Conservation (phyloP, 2,329 filamentous ascomycete genomes). For the Alternaria metachromatica region DNA sequence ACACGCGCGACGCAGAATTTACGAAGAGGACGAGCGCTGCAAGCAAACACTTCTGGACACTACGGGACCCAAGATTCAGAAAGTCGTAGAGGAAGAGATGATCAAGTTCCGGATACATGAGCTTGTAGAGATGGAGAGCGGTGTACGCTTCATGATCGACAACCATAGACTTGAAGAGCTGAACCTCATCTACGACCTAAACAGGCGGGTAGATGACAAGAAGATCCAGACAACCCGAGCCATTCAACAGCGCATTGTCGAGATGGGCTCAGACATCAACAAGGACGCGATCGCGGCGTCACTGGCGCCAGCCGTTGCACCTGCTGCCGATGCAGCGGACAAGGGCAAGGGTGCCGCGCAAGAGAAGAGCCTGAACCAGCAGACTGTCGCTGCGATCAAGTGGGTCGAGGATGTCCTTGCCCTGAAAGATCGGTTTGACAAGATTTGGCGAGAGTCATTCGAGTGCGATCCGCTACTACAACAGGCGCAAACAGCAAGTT, state of each 20-base stretch:
- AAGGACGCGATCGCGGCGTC: constrained; percentile 63
- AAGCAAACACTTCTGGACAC: constrained; percentile 77
- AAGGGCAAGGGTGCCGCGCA: constrained; percentile 53
- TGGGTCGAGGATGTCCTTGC: constrained; percentile 92
- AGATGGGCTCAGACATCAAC: constrained; percentile 85
- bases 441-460: constrained; percentile 77
- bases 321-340: constrained; percentile 57
- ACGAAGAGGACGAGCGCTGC: constrained; percentile 83
- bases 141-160: constrained; percentile 87
- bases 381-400: constrained; percentile 85
- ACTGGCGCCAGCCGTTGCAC: constrained; percentile 58
- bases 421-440: constrained; percentile 90
- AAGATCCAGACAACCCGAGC: constrained; percentile 74
- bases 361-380: constrained; percentile 69
- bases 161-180: constrained; percentile 83
- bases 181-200: constrained; percentile 79
- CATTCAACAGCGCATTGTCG: constrained; percentile 76
- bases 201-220: constrained; percentile 76
- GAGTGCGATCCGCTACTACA: constrained; percentile 77
- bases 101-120: constrained; percentile 79
- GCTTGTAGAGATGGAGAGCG: constrained; percentile 85
- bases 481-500: constrained; percentile 82
- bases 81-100: constrained; percentile 80
- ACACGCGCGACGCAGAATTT: constrained; percentile 74
- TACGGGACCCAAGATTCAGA: constrained; percentile 74